Evolutionary conservation across 352 stramenopile genomes (phyloP).

Genomic region (Phytophthora pini): DNA sequence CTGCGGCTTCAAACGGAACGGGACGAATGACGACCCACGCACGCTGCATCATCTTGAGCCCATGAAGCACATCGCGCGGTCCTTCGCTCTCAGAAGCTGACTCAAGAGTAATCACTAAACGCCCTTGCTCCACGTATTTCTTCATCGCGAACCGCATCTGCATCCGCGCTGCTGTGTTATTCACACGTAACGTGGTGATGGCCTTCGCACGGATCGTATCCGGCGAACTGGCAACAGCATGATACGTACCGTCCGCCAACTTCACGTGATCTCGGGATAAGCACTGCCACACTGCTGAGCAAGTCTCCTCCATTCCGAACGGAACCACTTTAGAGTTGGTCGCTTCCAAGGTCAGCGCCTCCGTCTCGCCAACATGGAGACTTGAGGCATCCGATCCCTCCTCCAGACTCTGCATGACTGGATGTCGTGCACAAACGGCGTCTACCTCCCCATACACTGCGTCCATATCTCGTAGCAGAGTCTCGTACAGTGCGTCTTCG

Average conservation of each 20-base stretch:
- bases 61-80: slow-evolving; percentile 39
- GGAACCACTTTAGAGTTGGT: slow-evolving; percentile 53
- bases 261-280: slow-evolving; percentile 43
- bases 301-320: slow-evolving; percentile 48
- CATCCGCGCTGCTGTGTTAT: slow-evolving; percentile 36
- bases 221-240: slow-evolving; percentile 29
- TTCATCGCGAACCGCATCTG: slow-evolving; percentile 50
- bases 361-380: slow-evolving; percentile 29
- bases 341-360: slow-evolving; percentile 44
- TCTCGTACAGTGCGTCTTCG: slow-evolving; percentile 35
- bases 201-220: slow-evolving; percentile 54
- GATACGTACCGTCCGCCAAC: slow-evolving; percentile 48
- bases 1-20: slow-evolving; percentile 18
- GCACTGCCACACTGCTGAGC: slow-evolving; percentile 44
- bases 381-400: slow-evolving; percentile 43
- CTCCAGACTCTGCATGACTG: slow-evolving; percentile 33
- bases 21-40: slow-evolving; percentile 48
- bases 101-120: slow-evolving; percentile 36
- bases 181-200: slow-evolving; percentile 47
- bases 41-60: slow-evolving; percentile 49
- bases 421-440: slow-evolving; percentile 33
- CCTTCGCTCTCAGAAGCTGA: slow-evolving; percentile 45
- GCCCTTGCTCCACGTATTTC: slow-evolving; percentile 32
- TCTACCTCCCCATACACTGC: slow-evolving; percentile 40
- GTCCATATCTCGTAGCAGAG: slow-evolving; percentile 33